Conservation (phyloP, 495 filamentous ascomycete genomes). For the Penicillium fimorum region DNA sequence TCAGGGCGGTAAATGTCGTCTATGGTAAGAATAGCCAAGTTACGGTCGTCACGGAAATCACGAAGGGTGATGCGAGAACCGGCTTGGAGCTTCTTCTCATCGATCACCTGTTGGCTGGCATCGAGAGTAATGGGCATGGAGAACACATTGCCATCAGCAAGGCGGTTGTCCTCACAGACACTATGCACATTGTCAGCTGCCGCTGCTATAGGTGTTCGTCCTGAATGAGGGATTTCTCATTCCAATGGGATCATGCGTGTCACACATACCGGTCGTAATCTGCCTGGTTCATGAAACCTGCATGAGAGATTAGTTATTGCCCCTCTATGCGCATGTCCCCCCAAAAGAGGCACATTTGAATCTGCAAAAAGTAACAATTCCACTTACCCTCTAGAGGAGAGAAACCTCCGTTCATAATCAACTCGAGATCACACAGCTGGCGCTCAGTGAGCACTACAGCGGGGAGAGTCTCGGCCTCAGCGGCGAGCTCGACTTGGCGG, state of each 20-base stretch:
- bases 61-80: slow-evolving; percentile 82
- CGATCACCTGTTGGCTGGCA: slow-evolving; percentile 68
- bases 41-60: slow-evolving; percentile 94
- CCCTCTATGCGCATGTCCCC: slow-evolving; percentile 25
- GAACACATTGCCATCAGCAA: slow-evolving; percentile 89
- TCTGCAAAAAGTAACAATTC: background rate
- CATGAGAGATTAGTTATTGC: slow-evolving; percentile 29
- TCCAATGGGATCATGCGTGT: slow-evolving; percentile 13
- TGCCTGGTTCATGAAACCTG: slow-evolving; percentile 95
- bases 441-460: slow-evolving; percentile 85
- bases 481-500: slow-evolving; percentile 68
- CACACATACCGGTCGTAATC: slow-evolving; percentile 83
- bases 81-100: slow-evolving; percentile 68
- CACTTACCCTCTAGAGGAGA: slow-evolving; percentile 89
- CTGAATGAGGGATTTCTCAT: slow-evolving; percentile 4
- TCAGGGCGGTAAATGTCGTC: slow-evolving; percentile 95
- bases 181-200: slow-evolving; percentile 43
- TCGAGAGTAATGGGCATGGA: slow-evolving; percentile 97
- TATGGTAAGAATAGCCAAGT: slow-evolving; percentile 91
- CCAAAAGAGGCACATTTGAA: background rate
- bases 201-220: background rate
- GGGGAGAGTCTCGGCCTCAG: slow-evolving; percentile 82
- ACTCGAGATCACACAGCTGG: slow-evolving; percentile 94
- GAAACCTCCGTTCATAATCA: slow-evolving; percentile 96
- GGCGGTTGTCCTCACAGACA: slow-evolving; percentile 81